A percentile compares a stretch with the other conserved stretches of the same genome.
Evolutionary conservation across 371 early-diverging fungal species (phyloP).

Genomic region (Pancytospora philotis): DNA sequence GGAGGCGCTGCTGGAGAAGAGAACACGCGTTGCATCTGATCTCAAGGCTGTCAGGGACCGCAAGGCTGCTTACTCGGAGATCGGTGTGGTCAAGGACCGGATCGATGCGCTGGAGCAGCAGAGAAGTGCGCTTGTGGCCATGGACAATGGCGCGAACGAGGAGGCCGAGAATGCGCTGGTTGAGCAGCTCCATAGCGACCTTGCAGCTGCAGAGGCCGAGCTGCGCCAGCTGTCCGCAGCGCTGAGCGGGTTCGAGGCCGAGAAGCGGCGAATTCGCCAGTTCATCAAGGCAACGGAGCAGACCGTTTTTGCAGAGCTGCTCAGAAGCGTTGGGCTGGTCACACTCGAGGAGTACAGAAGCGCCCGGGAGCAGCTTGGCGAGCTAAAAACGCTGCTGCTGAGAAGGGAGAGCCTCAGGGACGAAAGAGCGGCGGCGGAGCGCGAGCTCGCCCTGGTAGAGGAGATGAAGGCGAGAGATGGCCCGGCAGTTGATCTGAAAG

Average conservation of each 20-base stretch:
- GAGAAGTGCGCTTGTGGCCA: slow-evolving; percentile 1
- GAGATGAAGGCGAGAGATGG: slow-evolving; percentile 18
- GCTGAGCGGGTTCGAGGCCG: slow-evolving; percentile 6
- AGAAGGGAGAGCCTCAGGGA: slow-evolving; percentile 10
- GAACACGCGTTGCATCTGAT: slow-evolving; percentile 20
- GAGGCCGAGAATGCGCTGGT: neutral
- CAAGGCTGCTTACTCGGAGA: slow-evolving; percentile 24
- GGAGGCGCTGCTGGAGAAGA: slow-evolving; percentile 24
- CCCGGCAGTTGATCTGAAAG: neutral
- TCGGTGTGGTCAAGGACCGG: slow-evolving; percentile 33
- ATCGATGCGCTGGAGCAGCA: slow-evolving; percentile 23
- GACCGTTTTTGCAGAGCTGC: neutral
- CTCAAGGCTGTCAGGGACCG: slow-evolving; percentile 24
- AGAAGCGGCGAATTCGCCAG: slow-evolving; percentile 12
- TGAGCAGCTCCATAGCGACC: neutral
- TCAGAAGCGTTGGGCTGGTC: slow-evolving; percentile 10
- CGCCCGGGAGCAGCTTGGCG: neutral
- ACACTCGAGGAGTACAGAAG: neutral
- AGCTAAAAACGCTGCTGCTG: neutral
- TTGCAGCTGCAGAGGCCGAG: neutral
- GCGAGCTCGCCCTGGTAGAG: slow-evolving; percentile 7
- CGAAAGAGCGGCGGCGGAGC: neutral
- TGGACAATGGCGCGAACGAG: slow-evolving; percentile 6
- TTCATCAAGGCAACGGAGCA: slow-evolving; percentile 4
- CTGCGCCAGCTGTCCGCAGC: neutral